Conservation (phyloP, 2,329 filamentous ascomycete species). For the Helminthosporium solani region DNA sequence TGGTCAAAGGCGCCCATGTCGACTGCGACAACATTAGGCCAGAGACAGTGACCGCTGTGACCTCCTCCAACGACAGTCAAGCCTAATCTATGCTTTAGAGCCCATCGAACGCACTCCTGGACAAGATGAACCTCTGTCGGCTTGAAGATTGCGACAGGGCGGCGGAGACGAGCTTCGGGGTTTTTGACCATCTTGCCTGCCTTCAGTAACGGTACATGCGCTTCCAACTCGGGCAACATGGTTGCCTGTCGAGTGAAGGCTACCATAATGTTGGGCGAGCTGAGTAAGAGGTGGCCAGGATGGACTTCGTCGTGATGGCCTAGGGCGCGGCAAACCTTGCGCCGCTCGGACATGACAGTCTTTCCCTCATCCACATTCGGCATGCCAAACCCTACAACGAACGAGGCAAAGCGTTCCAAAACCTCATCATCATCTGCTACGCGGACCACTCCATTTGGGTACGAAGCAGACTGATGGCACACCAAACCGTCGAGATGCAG, state of each 20-base stretch:
- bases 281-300: slow-evolving; percentile 50
- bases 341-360: slow-evolving; percentile 48
- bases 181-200: slow-evolving; percentile 50
- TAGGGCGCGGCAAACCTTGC: slow-evolving; percentile 53
- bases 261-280: slow-evolving; percentile 52
- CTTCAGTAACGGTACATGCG: slow-evolving; percentile 43
- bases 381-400: slow-evolving; percentile 52
- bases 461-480: slow-evolving; percentile 50
- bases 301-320: slow-evolving; percentile 43
- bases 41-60: slow-evolving; percentile 61
- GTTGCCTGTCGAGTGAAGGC: slow-evolving; percentile 53
- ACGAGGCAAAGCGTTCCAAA: slow-evolving; percentile 55
- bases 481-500: slow-evolving; percentile 52
- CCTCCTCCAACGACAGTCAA: slow-evolving; percentile 59
- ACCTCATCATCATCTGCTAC: slow-evolving; percentile 49
- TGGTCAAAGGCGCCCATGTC: slow-evolving; percentile 60
- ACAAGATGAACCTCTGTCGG: slow-evolving; percentile 53
- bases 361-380: slow-evolving; percentile 35
- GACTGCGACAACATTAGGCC: slow-evolving; percentile 55
- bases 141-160: slow-evolving; percentile 48
- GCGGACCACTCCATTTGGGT: slow-evolving; percentile 47
- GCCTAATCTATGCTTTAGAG: slow-evolving; percentile 47
- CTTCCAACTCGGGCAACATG: slow-evolving; percentile 46
- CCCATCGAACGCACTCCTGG: slow-evolving; percentile 59
- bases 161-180: slow-evolving; percentile 49